A percentile compares a stretch with the other conserved stretches of the same genome.
phyloP scores from a whole-genome alignment of 208 protist species.

The Wallacemonas collosoma region DNA sequence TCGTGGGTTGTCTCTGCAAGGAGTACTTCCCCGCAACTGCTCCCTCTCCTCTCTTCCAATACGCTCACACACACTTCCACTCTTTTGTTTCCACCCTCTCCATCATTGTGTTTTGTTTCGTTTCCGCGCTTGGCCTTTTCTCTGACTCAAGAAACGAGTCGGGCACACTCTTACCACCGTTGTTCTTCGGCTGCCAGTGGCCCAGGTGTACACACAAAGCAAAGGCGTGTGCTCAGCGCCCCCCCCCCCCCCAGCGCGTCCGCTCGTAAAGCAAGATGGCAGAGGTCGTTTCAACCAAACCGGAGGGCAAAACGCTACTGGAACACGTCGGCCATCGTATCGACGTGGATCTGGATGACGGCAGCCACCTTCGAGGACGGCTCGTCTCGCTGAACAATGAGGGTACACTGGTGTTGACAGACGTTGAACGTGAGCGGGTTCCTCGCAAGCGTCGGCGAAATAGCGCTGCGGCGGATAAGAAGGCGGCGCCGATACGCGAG shows the following conservation, averaged over 20 bases:
- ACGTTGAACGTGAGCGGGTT: conserved; percentile 59
- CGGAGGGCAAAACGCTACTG: conserved; percentile 53
- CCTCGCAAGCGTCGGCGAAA: conserved; percentile 44
- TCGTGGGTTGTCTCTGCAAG: too few relatives aligned
- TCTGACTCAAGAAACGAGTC: too few relatives aligned
- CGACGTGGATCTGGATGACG: conserved; percentile 69
- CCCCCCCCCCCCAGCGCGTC: too few relatives aligned
- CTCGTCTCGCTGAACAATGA: conserved; percentile 70
- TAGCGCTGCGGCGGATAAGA: conserved; percentile 19
- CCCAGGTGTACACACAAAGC: background rate
- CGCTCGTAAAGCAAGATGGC: background rate
- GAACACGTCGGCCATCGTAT: conserved; percentile 69
- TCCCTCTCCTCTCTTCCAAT: too few relatives aligned
- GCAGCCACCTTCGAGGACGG: conserved; percentile 62
- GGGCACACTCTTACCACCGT: too few relatives aligned
- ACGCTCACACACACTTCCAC: too few relatives aligned
- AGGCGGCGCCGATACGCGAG: conserved; percentile 36
- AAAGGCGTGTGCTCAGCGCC: background rate
- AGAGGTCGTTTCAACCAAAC: background rate
- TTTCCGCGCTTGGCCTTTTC: too few relatives aligned
- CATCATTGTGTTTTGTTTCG: too few relatives aligned
- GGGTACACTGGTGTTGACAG: conserved; percentile 79
- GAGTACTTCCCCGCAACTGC: too few relatives aligned
- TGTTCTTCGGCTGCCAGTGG: too few relatives aligned
- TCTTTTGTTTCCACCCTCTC: too few relatives aligned